Evolutionary conservation across 179 eudicot genomes (phyloP).

Genomic region (Heliamphora pulchella): DNA sequence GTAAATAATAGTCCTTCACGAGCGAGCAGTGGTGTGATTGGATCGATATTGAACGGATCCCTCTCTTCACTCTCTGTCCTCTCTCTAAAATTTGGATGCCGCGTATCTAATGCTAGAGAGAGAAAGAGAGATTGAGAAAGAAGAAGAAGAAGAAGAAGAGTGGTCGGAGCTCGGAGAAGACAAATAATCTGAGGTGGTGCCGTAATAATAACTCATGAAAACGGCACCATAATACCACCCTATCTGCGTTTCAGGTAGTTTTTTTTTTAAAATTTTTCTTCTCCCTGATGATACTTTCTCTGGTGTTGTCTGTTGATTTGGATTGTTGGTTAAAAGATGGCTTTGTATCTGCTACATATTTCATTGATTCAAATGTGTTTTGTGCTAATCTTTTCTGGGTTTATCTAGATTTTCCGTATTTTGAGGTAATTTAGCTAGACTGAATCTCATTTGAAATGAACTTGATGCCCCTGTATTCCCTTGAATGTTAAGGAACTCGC

Average conservation of each 20-base stretch:
- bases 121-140: not conserved
- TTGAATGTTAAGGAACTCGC: not conserved
- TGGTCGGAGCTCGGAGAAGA: not conserved
- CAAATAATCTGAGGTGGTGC: not conserved
- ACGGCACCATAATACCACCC: not conserved
- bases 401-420: slow-evolving; percentile 2
- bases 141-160: not conserved
- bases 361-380: slow-evolving; percentile 5
- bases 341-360: not conserved
- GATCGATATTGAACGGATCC: slow-evolving; percentile 13
- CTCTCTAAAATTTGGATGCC: slow-evolving; percentile 11
- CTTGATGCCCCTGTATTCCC: slow-evolving; percentile 1
- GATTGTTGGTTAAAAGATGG: not conserved
- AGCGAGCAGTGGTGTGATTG: slow-evolving; percentile 8
- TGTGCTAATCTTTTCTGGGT: not conserved
- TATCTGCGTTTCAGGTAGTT: slow-evolving; percentile 13
- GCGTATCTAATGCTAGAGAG: too few relatives aligned
- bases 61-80: not conserved
- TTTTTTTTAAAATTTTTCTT: not conserved
- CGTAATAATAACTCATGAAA: too few relatives aligned
- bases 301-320: not conserved
- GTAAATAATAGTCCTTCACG: not conserved
- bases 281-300: not conserved
- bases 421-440: slow-evolving; percentile 3
- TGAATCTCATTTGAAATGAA: slow-evolving; percentile 7